Base-by-base conservation (phyloP, 1,284 basidiomycete species). In the Meripilus lineatus region DNA sequence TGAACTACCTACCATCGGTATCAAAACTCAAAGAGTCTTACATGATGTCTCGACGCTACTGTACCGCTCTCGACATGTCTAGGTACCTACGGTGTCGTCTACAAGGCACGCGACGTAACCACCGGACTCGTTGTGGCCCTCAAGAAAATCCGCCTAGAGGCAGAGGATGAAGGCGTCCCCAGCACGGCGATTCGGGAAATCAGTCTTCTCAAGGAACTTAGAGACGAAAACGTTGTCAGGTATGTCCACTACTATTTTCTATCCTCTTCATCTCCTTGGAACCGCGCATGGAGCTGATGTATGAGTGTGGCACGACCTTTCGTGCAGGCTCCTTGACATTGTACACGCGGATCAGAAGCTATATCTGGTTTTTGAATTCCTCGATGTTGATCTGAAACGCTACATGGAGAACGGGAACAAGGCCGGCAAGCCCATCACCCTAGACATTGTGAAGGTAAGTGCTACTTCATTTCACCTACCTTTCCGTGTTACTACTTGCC, bases 51-150 rank as follows among this genome's bases (percentile, higher is more conserved):
- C 25, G 22, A 8, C 28, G 28, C n/a, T n/a, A n/a, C n/a, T n/a
- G n/a, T n/a, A n/a, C 20, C 20, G 6, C 36, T 38, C 7, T 20
- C 36, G 14, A 5, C 10, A 13, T 24, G 5, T 30, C 24, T 57
- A 98, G 95, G 95, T 57, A 99, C 96, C 37, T 99, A 99, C 58
- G 96, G 96, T 51, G 95, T 98, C 44, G 95, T 99, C 15, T 98
- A 98, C 78, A 93, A 93, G 66, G 91, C 84, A 51, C 81, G 82
- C 61, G 81, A 92, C 65, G 67, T 82, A 62, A 73, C 69, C 54
- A 81, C 81, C 42, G 81, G 89, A 68, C 62, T 81, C 65, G 80
- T 91, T 56, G 94, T 93, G 41, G 93, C 93, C 38, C 73, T 94
- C 59, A 99, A 99, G 79, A 98, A 99, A 77, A 99, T 99, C 59